A percentile compares a stretch with the other conserved stretches of the same genome.
phyloP scores from a whole-genome alignment of 208 protist genomes.

The Acanthamoeba healyi region DNA sequence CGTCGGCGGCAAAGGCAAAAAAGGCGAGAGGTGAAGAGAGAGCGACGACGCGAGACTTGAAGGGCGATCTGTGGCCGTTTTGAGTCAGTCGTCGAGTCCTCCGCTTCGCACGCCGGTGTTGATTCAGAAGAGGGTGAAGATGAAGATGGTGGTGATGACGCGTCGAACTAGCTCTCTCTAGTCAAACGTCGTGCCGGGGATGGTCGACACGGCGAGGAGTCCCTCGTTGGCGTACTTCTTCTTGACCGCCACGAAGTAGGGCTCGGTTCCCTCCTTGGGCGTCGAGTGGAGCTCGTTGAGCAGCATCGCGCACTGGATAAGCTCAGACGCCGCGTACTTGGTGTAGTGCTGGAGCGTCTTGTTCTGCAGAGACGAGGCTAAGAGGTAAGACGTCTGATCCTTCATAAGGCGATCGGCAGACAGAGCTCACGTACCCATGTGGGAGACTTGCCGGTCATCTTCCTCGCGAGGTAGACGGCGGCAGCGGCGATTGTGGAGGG shows the following conservation, averaged over 20 bases:
- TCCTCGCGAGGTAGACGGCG: slow-evolving; percentile 79
- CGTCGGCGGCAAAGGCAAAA: too few species aligned
- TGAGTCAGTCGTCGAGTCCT: too few species aligned
- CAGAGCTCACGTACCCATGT: slow-evolving; percentile 14
- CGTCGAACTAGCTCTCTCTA: neutral
- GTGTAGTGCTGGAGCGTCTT: slow-evolving; percentile 69
- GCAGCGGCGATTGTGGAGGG: slow-evolving; percentile 87
- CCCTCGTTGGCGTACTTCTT: slow-evolving; percentile 71
- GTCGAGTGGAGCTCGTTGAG: slow-evolving; percentile 58
- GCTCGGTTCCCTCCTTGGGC: slow-evolving; percentile 17
- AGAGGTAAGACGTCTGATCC: neutral
- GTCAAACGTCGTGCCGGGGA: slow-evolving; percentile 41
- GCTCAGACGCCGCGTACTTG: neutral
- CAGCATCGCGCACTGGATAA: neutral
- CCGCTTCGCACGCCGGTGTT: neutral
- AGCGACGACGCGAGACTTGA: too few species aligned
- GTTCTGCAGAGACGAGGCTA: neutral
- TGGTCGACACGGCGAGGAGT: slow-evolving; percentile 6
- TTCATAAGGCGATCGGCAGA: neutral
- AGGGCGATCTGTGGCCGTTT: neutral
- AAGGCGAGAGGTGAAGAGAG: neutral
- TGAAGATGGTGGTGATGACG: neutral
- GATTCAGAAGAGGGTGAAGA: neutral
- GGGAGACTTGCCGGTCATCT: slow-evolving; percentile 66
- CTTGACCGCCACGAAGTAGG: slow-evolving; percentile 29